Percentiles rank a stretch among this genome's conserved stretches.
These are phyloP conservation scores for Beta macrorhiza DNA, from an alignment of 179 eudicot genomes.

Conservation along the genomic window DNA sequence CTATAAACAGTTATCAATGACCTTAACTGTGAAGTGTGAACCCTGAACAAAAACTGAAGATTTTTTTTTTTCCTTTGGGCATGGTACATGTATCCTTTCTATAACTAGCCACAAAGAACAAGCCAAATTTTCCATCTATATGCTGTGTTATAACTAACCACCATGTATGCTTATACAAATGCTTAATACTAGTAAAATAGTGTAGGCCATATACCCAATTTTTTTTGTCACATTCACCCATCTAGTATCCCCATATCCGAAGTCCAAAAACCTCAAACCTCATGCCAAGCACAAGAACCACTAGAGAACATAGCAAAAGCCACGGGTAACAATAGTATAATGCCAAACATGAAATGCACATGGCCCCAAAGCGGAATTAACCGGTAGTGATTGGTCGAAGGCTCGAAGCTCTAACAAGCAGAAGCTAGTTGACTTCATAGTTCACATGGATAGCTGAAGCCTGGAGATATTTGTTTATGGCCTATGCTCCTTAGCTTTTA, in stretches of 20 bases:
- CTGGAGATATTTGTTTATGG: background rate
- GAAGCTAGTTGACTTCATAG: background rate
- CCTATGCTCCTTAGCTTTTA: background rate
- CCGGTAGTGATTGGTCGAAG: too few species aligned
- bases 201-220: background rate
- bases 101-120: background rate
- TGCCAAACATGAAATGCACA: background rate
- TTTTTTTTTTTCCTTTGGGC: background rate
- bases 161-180: background rate
- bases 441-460: background rate
- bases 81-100: background rate
- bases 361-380: too few species aligned
- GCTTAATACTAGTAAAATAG: background rate
- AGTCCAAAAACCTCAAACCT: background rate
- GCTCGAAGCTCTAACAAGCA: background rate
- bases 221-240: background rate
- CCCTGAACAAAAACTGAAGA: background rate
- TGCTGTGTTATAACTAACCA: too few species aligned
- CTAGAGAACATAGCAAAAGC: too few species aligned
- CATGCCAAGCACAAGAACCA: background rate
- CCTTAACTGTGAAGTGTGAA: background rate
- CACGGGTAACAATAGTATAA: background rate
- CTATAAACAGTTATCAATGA: background rate
- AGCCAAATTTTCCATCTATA: background rate
- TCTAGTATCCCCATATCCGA: background rate